Conservation (phyloP, 805 yeast species). For the Candida verbasci region DNA sequence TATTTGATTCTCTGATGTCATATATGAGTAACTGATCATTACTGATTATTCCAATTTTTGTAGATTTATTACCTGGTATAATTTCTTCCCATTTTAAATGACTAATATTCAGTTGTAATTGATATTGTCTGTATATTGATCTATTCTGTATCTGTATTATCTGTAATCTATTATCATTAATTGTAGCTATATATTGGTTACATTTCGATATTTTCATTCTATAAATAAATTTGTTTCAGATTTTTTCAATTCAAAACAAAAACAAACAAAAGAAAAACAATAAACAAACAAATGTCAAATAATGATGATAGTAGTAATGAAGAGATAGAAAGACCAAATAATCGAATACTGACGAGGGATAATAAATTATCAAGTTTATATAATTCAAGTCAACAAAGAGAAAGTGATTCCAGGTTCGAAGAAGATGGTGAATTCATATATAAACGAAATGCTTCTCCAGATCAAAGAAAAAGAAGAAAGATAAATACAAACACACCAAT, state of each 20-base stretch:
- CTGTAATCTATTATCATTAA: neutral
- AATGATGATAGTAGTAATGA: conserved; percentile 1
- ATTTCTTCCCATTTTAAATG: conserved; percentile 23
- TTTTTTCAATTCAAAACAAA: conserved; percentile 4
- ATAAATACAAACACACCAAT: conserved; percentile 25
- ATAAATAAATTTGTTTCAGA: too few species aligned
- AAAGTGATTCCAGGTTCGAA: conserved; percentile 4
- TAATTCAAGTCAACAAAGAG: neutral
- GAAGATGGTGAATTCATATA: conserved; percentile 33
- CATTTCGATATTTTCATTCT: conserved; percentile 8
- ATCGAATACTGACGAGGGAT: neutral
- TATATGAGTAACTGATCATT: conserved; percentile 19
- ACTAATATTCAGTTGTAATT: conserved; percentile 1
- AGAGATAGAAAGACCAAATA: too few species aligned
- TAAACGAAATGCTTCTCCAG: conserved; percentile 18
- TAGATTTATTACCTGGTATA: conserved; percentile 7
- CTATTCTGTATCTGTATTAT: neutral
- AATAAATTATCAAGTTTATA: conserved; percentile 3
- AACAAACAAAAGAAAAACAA: neutral
- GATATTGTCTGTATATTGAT: neutral
- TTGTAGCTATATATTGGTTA: conserved; percentile 3
- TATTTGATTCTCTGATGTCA: conserved; percentile 15
- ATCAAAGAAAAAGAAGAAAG: conserved; percentile 9
- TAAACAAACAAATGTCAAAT: conserved; percentile 2
- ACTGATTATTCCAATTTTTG: conserved; percentile 29